phyloP scores from a whole-genome alignment of 2,329 filamentous ascomycete species.

The Hirsutella minnesotensis region DNA sequence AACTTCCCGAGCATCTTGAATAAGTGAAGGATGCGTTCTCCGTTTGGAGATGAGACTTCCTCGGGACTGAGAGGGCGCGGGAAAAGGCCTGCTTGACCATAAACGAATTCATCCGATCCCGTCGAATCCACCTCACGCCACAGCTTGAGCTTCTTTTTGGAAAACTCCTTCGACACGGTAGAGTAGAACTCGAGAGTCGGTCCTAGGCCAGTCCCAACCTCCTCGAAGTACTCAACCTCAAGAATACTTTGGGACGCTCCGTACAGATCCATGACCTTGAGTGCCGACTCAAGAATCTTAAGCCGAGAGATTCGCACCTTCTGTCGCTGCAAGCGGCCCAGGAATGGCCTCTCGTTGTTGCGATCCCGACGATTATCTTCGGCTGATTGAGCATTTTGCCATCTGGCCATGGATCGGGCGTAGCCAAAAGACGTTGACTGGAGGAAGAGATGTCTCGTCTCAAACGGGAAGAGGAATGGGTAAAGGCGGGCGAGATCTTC shows the following conservation, averaged over 20 bases:
- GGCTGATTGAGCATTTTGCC: conserved; percentile 81
- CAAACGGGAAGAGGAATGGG: conserved; percentile 95
- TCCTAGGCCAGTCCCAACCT: conserved; percentile 90
- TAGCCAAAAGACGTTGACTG: conserved; percentile 98
- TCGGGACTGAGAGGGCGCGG: conserved; percentile 79
- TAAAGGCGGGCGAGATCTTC: conserved; percentile 89
- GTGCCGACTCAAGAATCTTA: conserved; percentile 90
- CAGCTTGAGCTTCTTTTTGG: conserved; percentile 90
- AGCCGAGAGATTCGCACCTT: conserved; percentile 94
- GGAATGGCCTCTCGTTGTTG: conserved; percentile 80
- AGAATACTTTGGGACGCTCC: conserved; percentile 92
- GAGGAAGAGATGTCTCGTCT: conserved; percentile 90
- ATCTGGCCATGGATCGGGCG: conserved; percentile 90
- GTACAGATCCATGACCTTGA: conserved; percentile 98
- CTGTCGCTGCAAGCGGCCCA: conserved; percentile 84
- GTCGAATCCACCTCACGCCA: conserved; percentile 85
- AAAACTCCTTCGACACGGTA: conserved; percentile 92
- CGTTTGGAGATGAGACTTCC: conserved; percentile 60
- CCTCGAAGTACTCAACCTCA: conserved; percentile 97
- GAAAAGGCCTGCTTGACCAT: conserved; percentile 75
- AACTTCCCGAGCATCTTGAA: conserved; percentile 96
- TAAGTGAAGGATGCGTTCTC: conserved; percentile 76
- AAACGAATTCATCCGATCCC: conserved; percentile 68
- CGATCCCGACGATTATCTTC: conserved; percentile 74
- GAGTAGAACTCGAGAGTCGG: conserved; percentile 98